These are phyloP conservation scores for Coniella lustricola DNA, from an alignment of 2,329 filamentous ascomycete genomes.

Conservation along the genomic window DNA sequence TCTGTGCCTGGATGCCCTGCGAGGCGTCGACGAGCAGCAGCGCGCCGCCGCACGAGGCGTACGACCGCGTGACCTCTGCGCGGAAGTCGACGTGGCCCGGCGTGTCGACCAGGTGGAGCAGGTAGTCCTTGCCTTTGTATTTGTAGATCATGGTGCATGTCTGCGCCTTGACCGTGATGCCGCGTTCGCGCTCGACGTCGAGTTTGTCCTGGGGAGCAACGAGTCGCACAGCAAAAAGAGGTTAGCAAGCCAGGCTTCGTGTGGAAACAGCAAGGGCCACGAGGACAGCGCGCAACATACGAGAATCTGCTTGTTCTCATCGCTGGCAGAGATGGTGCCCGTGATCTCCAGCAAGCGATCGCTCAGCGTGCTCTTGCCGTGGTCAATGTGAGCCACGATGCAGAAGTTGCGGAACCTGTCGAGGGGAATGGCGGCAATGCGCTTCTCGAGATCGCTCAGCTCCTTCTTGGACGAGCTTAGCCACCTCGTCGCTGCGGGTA, in stretches of 20 bases:
- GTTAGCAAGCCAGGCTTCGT: neutral
- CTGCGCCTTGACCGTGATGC: slow-evolving; percentile 98
- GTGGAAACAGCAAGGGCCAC: neutral
- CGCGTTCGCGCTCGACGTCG: slow-evolving; percentile 90
- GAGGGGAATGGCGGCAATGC: slow-evolving; percentile 69
- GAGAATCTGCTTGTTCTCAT: slow-evolving; percentile 84
- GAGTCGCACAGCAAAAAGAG: neutral
- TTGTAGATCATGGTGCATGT: slow-evolving; percentile 98
- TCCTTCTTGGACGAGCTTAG: slow-evolving; percentile 18
- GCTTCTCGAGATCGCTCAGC: slow-evolving; percentile 40
- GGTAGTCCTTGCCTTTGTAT: slow-evolving; percentile 76
- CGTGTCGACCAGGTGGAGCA: slow-evolving; percentile 92
- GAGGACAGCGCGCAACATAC: slow-evolving; percentile 21
- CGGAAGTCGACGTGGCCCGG: slow-evolving; percentile 97
- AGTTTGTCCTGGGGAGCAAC: slow-evolving; percentile 82
- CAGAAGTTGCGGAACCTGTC: slow-evolving; percentile 90
- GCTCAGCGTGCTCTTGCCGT: slow-evolving; percentile 94
- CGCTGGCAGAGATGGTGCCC: slow-evolving; percentile 78
- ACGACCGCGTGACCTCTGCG: slow-evolving; percentile 90
- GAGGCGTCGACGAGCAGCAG: slow-evolving; percentile 90
- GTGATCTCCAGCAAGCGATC: slow-evolving; percentile 91
- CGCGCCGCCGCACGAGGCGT: slow-evolving; percentile 91
- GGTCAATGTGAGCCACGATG: slow-evolving; percentile 97
- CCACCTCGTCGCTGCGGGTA: neutral
- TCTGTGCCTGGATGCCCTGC: slow-evolving; percentile 95